These are phyloP conservation scores for Myxozyma udenii DNA, from an alignment of 805 yeast species.

Conservation along the genomic window DNA sequence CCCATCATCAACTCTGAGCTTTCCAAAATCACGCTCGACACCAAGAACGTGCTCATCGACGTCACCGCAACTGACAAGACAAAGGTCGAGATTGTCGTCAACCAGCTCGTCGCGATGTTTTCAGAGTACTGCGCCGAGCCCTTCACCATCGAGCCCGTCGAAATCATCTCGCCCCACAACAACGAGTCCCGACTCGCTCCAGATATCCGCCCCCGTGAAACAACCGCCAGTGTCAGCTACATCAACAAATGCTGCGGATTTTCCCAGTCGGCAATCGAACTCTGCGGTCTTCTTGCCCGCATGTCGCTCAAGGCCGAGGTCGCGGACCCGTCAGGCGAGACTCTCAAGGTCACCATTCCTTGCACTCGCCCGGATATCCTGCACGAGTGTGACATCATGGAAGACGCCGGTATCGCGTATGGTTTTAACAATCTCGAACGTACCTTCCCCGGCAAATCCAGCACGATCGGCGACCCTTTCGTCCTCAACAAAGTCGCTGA, in stretches of 20 bases:
- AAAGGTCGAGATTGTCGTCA: constrained; percentile 87
- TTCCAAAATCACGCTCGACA: constrained; percentile 80
- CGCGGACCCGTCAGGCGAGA: constrained; percentile 46
- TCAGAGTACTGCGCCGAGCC: constrained; percentile 78
- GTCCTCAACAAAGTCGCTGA: constrained; percentile 90
- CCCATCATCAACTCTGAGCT: constrained; percentile 93
- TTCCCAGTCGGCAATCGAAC: constrained; percentile 62
- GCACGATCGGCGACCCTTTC: constrained; percentile 77
- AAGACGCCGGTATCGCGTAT: constrained; percentile 94
- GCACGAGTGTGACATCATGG: constrained; percentile 98
- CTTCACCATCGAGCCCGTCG: constrained; percentile 81
- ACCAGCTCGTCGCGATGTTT: constrained; percentile 93
- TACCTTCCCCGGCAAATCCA: constrained; percentile 74
- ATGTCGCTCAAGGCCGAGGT: constrained; percentile 75
- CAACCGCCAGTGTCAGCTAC: constrained; percentile 74
- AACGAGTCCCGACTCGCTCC: constrained; percentile 74
- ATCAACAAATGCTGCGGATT: constrained; percentile 94
- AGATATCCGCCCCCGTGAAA: constrained; percentile 58
- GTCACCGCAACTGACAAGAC: constrained; percentile 94
- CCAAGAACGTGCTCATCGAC: constrained; percentile 87
- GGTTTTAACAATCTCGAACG: constrained; percentile 87
- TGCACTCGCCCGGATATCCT: constrained; percentile 92
- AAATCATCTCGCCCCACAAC: constrained; percentile 79
- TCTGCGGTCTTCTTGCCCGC: constrained; percentile 63
- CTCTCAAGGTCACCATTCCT: constrained; percentile 71